Conservation (phyloP, 805 yeast genomes). For the Spathaspora passalidarum region DNA sequence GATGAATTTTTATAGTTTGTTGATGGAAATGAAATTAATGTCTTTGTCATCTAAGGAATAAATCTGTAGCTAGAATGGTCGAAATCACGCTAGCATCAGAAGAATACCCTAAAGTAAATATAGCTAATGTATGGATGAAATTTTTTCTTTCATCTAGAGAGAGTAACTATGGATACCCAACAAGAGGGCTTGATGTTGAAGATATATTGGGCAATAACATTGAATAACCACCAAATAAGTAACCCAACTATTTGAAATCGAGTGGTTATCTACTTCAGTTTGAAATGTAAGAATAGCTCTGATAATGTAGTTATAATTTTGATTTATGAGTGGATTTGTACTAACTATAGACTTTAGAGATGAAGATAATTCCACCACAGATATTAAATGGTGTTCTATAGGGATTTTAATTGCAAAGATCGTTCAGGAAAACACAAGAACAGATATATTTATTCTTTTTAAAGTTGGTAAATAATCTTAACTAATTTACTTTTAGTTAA, state of each 20-base stretch:
- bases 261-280: conserved; percentile 5
- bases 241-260: conserved; percentile 6
- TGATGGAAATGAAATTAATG: not conserved
- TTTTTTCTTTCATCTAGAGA: not conserved
- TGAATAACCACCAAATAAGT: not conserved
- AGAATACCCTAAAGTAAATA: not conserved
- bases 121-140: not conserved
- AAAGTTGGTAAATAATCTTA: not conserved
- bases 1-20: not conserved
- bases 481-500: conserved; percentile 3
- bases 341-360: conserved; percentile 4
- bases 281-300: conserved; percentile 3
- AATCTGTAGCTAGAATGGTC: not conserved
- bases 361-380: not conserved
- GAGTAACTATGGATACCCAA: not conserved
- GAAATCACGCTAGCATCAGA: not conserved
- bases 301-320: conserved; percentile 1
- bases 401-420: conserved; percentile 4
- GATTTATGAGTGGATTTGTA: not conserved
- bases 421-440: conserved; percentile 4
- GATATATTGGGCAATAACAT: not conserved
- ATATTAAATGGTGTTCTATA: not conserved
- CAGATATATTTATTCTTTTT: conserved; percentile 1
- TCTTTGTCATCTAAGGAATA: not conserved
- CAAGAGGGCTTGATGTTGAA: not conserved